Percentiles rank a stretch among this genome's conserved stretches.
phyloP scores from a whole-genome alignment of 225 moss, liverwort and hornwort species.

The Takakia lepidozioides region DNA sequence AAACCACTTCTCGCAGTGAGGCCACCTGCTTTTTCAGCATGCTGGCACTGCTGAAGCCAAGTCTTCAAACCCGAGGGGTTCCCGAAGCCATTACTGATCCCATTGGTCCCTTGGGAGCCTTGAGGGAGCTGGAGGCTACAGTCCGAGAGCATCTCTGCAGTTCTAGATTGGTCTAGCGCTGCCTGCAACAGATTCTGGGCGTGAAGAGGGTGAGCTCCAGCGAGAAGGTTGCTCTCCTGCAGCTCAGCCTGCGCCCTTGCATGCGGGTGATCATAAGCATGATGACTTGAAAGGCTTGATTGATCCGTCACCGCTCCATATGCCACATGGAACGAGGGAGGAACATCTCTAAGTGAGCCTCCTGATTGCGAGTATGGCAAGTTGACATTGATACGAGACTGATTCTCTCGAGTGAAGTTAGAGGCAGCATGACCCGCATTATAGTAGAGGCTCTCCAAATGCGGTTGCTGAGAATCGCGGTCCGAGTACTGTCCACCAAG shows the following conservation, averaged over 20 bases:
- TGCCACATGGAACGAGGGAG: conserved; percentile 85
- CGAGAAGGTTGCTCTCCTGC: conserved; percentile 34
- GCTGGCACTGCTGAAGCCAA: conserved; percentile 69
- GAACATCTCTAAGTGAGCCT: conserved; percentile 72
- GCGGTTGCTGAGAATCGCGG: conserved; percentile 63
- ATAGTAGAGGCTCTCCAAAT: conserved; percentile 50
- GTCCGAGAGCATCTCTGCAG: conserved; percentile 68
- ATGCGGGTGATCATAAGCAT: conserved; percentile 54
- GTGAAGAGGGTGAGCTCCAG: conserved; percentile 76
- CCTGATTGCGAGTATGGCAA: conserved; percentile 63
- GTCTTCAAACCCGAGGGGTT: conserved; percentile 56
- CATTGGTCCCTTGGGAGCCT: conserved; percentile 26
- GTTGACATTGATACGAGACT: conserved; percentile 70
- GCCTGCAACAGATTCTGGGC: conserved; percentile 91
- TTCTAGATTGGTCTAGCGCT: conserved; percentile 66
- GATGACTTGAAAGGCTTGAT: conserved; percentile 47
- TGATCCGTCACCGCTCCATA: conserved; percentile 76
- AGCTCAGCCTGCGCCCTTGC: conserved; percentile 53
- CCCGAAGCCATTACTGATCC: conserved; percentile 4
- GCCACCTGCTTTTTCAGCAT: conserved; percentile 31
- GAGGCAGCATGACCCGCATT: conserved; percentile 12
- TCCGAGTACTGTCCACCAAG: conserved; percentile 88
- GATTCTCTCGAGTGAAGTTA: conserved; percentile 25
- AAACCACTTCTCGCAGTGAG: conserved; percentile 33
- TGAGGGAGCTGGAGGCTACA: conserved; percentile 72